Conservation (phyloP, 1,284 basidiomycete species). For the Trametes hirsuta region DNA sequence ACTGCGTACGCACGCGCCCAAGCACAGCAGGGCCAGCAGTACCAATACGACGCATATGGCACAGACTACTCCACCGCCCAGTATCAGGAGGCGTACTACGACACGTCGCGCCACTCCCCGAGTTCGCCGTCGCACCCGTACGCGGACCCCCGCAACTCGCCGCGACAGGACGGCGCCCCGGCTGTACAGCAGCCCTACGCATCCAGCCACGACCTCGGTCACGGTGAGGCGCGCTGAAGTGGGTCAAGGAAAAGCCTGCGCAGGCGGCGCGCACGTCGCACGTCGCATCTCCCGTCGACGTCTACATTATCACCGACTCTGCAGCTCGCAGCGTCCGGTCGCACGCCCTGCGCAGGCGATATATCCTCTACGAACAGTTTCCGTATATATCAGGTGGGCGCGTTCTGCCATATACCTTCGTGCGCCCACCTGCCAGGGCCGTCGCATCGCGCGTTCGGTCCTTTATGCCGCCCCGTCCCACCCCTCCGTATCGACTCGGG, state of each 20-base stretch:
- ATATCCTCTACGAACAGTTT: slow-evolving; percentile 13
- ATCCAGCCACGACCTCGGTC: slow-evolving; percentile 2
- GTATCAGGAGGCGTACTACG: slow-evolving; percentile 17
- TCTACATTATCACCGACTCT: too few species aligned
- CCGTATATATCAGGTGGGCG: slow-evolving; percentile 20
- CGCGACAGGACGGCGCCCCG: slow-evolving; percentile 22
- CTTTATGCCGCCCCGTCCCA: neutral
- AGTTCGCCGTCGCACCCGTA: slow-evolving; percentile 31
- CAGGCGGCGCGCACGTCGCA: neutral
- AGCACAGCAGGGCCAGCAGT: slow-evolving; percentile 28
- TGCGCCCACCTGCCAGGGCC: slow-evolving; percentile 14
- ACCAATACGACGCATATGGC: slow-evolving; percentile 28
- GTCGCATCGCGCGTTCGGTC: neutral
- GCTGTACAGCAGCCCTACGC: slow-evolving; percentile 20
- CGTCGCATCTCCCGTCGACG: too few species aligned
- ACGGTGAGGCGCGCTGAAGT: slow-evolving; percentile 23
- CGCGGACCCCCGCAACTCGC: slow-evolving; percentile 34
- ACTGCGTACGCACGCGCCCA: slow-evolving; percentile 30
- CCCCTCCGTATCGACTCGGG: neutral
- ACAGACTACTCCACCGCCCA: slow-evolving; percentile 10
- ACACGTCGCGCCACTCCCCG: slow-evolving; percentile 2
- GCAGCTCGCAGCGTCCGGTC: neutral
- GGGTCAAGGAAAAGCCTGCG: slow-evolving; percentile 1
- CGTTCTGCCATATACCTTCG: slow-evolving; percentile 1
- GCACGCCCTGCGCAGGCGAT: slow-evolving; percentile 6